A percentile compares a stretch with the other conserved stretches of the same genome.
Evolutionary conservation across 441 rosid species (phyloP).

Genomic region (Eutrema salsugineum): DNA sequence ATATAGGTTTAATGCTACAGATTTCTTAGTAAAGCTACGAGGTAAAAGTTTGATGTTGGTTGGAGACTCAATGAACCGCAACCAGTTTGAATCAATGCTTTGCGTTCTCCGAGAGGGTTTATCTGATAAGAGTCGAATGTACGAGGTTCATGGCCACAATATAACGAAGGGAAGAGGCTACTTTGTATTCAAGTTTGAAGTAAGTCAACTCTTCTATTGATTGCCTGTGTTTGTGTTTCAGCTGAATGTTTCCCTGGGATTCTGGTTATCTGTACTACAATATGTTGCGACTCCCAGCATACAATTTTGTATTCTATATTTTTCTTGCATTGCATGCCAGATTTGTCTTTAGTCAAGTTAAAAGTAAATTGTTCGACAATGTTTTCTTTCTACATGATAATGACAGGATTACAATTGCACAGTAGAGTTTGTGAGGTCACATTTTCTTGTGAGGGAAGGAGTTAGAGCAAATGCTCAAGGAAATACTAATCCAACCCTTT

Average conservation of each 20-base stretch:
- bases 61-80: constrained; percentile 94
- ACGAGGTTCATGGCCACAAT: constrained; percentile 69
- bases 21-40: constrained; percentile 76
- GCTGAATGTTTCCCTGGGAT: not conserved
- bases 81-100: constrained; percentile 82
- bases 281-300: not conserved
- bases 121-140: constrained; percentile 63
- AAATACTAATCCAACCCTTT: constrained; percentile 72
- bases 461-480: constrained; percentile 63
- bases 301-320: not conserved
- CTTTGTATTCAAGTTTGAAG: constrained; percentile 67
- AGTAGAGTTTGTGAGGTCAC: constrained; percentile 87
- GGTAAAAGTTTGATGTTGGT: constrained; percentile 84
- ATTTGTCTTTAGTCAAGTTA: not conserved
- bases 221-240: not conserved
- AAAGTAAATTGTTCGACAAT: not conserved
- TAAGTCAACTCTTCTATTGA: constrained; percentile 24
- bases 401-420: constrained; percentile 77
- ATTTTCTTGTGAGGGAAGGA: constrained; percentile 94
- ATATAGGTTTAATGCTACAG: constrained; percentile 88
- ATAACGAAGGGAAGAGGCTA: constrained; percentile 88
- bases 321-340: not conserved
- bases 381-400: not conserved
- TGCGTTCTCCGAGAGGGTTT: constrained; percentile 87
- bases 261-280: not conserved